Evolutionary conservation across 345 rosid species (phyloP).

Genomic region (Linum tenue): DNA sequence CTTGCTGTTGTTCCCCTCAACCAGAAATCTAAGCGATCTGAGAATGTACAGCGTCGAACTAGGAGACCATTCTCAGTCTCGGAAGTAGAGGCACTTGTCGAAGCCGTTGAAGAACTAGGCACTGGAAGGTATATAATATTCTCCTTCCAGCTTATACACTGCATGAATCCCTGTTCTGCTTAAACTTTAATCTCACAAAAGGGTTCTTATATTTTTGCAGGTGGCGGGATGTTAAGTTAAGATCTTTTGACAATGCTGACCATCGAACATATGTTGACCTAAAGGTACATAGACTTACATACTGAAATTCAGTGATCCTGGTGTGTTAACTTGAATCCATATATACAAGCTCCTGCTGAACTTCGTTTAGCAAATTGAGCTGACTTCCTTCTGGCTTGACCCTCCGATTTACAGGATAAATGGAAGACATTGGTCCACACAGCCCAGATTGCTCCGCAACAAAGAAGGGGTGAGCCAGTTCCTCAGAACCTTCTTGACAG

Average conservation of each 20-base stretch:
- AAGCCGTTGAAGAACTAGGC: conserved; percentile 85
- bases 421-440: conserved; percentile 7
- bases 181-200: neutral
- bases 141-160: neutral
- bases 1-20: conserved; percentile 60
- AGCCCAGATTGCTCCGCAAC: conserved; percentile 1
- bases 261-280: conserved; percentile 81
- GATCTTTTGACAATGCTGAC: conserved; percentile 59
- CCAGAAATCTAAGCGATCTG: conserved; percentile 60
- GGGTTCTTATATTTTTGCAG: conserved; percentile 26
- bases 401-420: neutral
- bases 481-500: neutral
- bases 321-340: no score
- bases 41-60: conserved; percentile 77
- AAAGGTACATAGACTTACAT: conserved; percentile 35
- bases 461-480: conserved; percentile 7
- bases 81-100: conserved; percentile 92
- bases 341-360: no score
- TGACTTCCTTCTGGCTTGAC: neutral
- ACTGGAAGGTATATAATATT: conserved; percentile 70
- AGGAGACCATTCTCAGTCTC: conserved; percentile 94
- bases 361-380: conserved; percentile 1
- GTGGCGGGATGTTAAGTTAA: conserved; percentile 81
- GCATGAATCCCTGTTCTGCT: neutral
- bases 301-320: no score